Evolutionary conservation across 2,329 filamentous ascomycete genomes (phyloP).

Genomic region (Cadophora sp.): DNA sequence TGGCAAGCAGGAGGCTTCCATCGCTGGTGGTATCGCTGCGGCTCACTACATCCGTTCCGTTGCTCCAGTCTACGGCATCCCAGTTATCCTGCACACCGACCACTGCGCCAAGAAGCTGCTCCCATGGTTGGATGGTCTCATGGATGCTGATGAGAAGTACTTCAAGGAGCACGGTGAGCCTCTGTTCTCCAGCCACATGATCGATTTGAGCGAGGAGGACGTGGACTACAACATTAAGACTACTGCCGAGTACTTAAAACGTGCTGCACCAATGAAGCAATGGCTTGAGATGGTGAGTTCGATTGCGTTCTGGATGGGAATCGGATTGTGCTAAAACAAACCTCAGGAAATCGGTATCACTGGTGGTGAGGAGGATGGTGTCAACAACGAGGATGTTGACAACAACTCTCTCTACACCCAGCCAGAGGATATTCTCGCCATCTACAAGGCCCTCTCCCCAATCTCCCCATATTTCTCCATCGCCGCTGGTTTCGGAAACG

Average conservation of each 20-base stretch:
- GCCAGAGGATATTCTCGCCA: constrained; percentile 92
- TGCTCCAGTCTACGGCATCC: constrained; percentile 86
- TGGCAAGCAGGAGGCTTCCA: constrained; percentile 83
- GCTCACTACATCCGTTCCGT: constrained; percentile 93
- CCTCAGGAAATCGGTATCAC: constrained; percentile 86
- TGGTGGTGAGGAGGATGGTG: constrained; percentile 95
- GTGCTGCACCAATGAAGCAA: constrained; percentile 95
- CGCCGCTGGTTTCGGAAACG: constrained; percentile 97
- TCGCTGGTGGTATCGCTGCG: constrained; percentile 85
- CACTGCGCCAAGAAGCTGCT: constrained; percentile 99
- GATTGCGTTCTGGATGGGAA: not conserved
- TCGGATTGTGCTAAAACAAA: constrained; percentile 10
- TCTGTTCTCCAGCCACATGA: constrained; percentile 98
- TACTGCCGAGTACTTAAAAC: constrained; percentile 92
- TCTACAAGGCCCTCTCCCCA: constrained; percentile 83
- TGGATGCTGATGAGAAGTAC: constrained; percentile 92
- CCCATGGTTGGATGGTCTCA: constrained; percentile 95
- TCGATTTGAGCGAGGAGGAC: constrained; percentile 91
- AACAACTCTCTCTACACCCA: constrained; percentile 98
- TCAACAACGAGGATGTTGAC: constrained; percentile 98
- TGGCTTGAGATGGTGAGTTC: constrained; percentile 92
- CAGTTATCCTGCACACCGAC: constrained; percentile 94
- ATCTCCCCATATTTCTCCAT: constrained; percentile 98
- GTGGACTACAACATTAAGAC: constrained; percentile 92
- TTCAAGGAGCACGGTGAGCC: constrained; percentile 94